Percentiles rank a stretch among this genome's conserved stretches.
These are phyloP conservation scores for Chlamydomonas incerta DNA, from an alignment of 139 green algal genomes.

Conservation along the genomic window DNA sequence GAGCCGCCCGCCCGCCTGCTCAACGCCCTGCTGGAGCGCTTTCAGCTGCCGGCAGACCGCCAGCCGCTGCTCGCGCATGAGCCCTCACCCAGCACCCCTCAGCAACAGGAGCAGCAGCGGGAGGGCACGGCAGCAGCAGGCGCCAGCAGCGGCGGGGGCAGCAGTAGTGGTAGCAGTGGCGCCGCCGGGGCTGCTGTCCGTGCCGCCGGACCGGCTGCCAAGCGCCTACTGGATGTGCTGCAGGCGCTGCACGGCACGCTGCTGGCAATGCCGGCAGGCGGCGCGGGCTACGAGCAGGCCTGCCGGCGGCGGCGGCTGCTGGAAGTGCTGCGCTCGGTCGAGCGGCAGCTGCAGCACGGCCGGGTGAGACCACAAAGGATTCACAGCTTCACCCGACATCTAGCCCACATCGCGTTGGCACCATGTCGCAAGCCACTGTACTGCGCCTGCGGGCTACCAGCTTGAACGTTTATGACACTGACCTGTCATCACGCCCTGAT, in stretches of 20 bases:
- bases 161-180: too few species aligned
- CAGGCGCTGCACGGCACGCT: neutral
- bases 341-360: slow-evolving; percentile 60
- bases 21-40: slow-evolving; percentile 34
- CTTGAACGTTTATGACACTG: too few species aligned
- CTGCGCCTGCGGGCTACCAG: too few species aligned
- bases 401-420: too few species aligned
- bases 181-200: neutral
- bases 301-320: neutral
- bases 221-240: neutral
- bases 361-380: too few species aligned
- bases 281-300: neutral
- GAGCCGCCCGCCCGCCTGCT: slow-evolving; percentile 25
- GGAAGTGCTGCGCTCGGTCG: slow-evolving; percentile 22
- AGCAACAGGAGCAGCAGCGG: too few species aligned
- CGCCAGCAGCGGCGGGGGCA: neutral
- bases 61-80: neutral
- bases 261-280: neutral
- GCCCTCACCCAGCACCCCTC: too few species aligned
- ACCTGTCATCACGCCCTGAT: too few species aligned
- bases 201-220: neutral
- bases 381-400: too few species aligned
- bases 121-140: neutral
- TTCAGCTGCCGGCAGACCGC: slow-evolving; percentile 22
- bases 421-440: too few species aligned